These are phyloP conservation scores for Leptoxyphium fumago DNA, from an alignment of 2,329 filamentous ascomycete genomes.

Conservation along the genomic window DNA sequence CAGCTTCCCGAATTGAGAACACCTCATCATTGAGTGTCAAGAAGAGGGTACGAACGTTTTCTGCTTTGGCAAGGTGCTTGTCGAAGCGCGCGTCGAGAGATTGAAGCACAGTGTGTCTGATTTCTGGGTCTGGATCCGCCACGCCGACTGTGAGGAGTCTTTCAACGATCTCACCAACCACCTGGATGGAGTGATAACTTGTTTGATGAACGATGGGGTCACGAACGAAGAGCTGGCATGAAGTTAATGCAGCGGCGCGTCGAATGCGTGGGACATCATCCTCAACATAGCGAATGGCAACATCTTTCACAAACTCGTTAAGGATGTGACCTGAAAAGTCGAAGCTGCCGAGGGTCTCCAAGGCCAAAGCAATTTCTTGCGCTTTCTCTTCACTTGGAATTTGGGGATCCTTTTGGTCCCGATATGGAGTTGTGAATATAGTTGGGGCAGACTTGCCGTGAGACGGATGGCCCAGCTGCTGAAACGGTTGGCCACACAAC, in stretches of 20 bases:
- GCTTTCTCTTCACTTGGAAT: slow-evolving; percentile 61
- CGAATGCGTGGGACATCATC: slow-evolving; percentile 88
- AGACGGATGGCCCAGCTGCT: slow-evolving; percentile 78
- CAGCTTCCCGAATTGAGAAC: slow-evolving; percentile 82
- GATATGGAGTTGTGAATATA: slow-evolving; percentile 49
- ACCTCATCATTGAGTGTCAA: slow-evolving; percentile 90
- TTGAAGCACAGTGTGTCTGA: slow-evolving; percentile 72
- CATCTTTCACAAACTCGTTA: slow-evolving; percentile 96
- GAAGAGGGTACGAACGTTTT: slow-evolving; percentile 92
- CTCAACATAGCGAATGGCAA: slow-evolving; percentile 95
- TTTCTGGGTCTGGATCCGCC: slow-evolving; percentile 75
- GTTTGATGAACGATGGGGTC: slow-evolving; percentile 98
- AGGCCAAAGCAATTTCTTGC: slow-evolving; percentile 76
- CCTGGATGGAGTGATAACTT: slow-evolving; percentile 89
- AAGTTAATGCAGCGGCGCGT: slow-evolving; percentile 87
- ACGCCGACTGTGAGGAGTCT: slow-evolving; percentile 90
- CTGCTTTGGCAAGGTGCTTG: slow-evolving; percentile 87
- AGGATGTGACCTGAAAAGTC: slow-evolving; percentile 85
- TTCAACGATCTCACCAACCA: slow-evolving; percentile 95
- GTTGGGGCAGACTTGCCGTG: slow-evolving; percentile 71
- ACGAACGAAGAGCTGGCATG: slow-evolving; percentile 91
- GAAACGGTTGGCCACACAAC: slow-evolving; percentile 80
- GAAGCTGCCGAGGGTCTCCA: slow-evolving; percentile 94
- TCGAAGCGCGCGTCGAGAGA: slow-evolving; percentile 91
- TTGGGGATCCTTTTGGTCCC: slow-evolving; percentile 71